These are phyloP conservation scores for Eremothecium coryli DNA, from an alignment of 1,139 yeast species.

Conservation along the genomic window DNA sequence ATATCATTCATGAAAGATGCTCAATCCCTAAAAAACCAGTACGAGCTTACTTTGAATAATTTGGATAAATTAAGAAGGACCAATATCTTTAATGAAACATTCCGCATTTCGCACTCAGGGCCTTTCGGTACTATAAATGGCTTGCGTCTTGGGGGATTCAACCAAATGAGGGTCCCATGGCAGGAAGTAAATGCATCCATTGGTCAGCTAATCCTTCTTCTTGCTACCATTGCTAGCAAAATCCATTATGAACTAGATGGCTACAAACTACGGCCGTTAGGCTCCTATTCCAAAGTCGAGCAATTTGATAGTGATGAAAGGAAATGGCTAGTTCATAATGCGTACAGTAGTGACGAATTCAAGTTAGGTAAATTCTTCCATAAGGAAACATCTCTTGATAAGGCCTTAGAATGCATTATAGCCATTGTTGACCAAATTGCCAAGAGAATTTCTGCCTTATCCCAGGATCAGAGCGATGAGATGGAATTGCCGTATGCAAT, in stretches of 20 bases:
- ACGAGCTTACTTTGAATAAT: slow-evolving; percentile 52
- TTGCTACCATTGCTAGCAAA: slow-evolving; percentile 55
- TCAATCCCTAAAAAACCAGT: slow-evolving; percentile 52
- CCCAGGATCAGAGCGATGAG: slow-evolving; percentile 10
- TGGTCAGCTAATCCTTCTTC: slow-evolving; percentile 69
- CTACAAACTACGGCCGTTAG: slow-evolving; percentile 70
- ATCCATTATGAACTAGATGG: slow-evolving; percentile 47
- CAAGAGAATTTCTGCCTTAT: slow-evolving; percentile 10
- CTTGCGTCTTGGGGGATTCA: slow-evolving; percentile 60
- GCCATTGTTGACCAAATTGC: slow-evolving; percentile 21
- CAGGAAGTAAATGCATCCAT: slow-evolving; percentile 87
- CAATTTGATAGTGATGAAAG: slow-evolving; percentile 37
- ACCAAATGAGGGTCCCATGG: slow-evolving; percentile 63
- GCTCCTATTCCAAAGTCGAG: slow-evolving; percentile 73
- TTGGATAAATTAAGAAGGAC: slow-evolving; percentile 62
- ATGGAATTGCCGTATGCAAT: slow-evolving; percentile 67
- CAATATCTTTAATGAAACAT: slow-evolving; percentile 75
- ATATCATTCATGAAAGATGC: slow-evolving; percentile 42
- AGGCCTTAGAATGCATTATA: slow-evolving; percentile 24
- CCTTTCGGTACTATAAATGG: slow-evolving; percentile 85
- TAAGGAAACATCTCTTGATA: slow-evolving; percentile 29
- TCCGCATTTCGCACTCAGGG: slow-evolving; percentile 74
- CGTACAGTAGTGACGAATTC: slow-evolving; percentile 29
- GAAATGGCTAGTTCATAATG: slow-evolving; percentile 30
- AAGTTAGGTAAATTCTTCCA: slow-evolving; percentile 29